Conservation (phyloP, 1,284 basidiomycete species). For the Pterulicium gracile region DNA sequence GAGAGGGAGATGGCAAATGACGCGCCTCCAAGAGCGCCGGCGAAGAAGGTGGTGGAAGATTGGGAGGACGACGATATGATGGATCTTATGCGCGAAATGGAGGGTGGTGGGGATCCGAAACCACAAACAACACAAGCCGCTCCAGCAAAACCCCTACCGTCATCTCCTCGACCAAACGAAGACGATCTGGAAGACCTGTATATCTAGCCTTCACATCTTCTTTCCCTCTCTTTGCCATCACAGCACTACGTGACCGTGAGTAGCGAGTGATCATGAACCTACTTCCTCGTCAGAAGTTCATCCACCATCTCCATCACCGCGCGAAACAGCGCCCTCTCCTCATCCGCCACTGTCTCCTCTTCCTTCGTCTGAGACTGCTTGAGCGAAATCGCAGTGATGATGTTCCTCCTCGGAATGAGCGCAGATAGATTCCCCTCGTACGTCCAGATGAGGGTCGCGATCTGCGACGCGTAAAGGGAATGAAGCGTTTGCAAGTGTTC, state of each 20-base stretch:
- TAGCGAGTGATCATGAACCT: background rate
- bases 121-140: background rate
- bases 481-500: constrained; percentile 61
- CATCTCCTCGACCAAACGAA: too few relatives aligned
- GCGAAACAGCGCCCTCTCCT: constrained; percentile 50
- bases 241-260: too few relatives aligned
- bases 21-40: constrained; percentile 8
- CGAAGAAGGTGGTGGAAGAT: constrained; percentile 9
- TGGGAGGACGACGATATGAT: constrained; percentile 59
- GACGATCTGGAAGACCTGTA: constrained; percentile 45
- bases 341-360: constrained; percentile 24
- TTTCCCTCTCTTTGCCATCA: background rate
- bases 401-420: constrained; percentile 32
- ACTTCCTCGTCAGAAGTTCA: constrained; percentile 22
- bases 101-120: constrained; percentile 19
- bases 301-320: constrained; percentile 59
- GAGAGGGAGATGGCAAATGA: constrained; percentile 18
- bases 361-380: constrained; percentile 23
- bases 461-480: constrained; percentile 76
- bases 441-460: constrained; percentile 77
- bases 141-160: background rate
- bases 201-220: constrained; percentile 17
- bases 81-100: constrained; percentile 53
- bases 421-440: constrained; percentile 29
- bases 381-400: constrained; percentile 65